Base-by-base conservation (phyloP, 805 yeast species). In the Jamesozyma jinghongensis region DNA sequence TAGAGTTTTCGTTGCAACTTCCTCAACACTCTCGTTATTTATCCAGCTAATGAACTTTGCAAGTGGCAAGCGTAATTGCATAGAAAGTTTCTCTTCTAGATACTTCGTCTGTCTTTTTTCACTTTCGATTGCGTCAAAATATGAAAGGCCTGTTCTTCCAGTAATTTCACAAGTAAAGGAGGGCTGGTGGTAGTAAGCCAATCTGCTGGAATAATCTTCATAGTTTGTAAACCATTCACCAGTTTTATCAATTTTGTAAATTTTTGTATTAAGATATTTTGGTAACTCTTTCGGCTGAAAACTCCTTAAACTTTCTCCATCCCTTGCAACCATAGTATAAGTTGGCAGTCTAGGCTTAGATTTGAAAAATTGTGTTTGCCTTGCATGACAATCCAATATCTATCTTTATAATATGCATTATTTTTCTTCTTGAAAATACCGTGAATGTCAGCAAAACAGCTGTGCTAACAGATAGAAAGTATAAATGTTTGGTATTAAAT, bases 131-230 rank as follows among this genome's bases (percentile, higher is more conserved):
- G 97, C 97, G 52, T 87, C 94, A 59, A 87, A 86, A 59, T 73
- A 90, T 1, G 95, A 82, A 42, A 87, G 69, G 51, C 88, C 79
- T 14, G 94, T 78, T 55, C 83, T 85, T 6, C 97, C 96, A 1
- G 96, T 83, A 36, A 88, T 79, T 62, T 90, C 97, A 64, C 97
- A 87, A 8, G 85, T 88, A 63, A 90, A 90, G 56, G 82, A 80
- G 47, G 75, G 75, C 36, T 73, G 68, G 44, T 70, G 70, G 58
- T 82, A 83, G 58, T 79, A 81, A 53, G 80, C 84, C 68, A 81
- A 62, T 38, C 87, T 63, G 19, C 63, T 62, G 36, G 85, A 65
- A 51, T 85, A 90, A 5, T 77, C 85, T 39, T 80, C 83, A 61
- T 90, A 90, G 7, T 66, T 65, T n/a, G 68, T 52, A 59, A 86